phyloP scores from a whole-genome alignment of 352 stramenopile genomes.

The Phytopythium sindhum region DNA sequence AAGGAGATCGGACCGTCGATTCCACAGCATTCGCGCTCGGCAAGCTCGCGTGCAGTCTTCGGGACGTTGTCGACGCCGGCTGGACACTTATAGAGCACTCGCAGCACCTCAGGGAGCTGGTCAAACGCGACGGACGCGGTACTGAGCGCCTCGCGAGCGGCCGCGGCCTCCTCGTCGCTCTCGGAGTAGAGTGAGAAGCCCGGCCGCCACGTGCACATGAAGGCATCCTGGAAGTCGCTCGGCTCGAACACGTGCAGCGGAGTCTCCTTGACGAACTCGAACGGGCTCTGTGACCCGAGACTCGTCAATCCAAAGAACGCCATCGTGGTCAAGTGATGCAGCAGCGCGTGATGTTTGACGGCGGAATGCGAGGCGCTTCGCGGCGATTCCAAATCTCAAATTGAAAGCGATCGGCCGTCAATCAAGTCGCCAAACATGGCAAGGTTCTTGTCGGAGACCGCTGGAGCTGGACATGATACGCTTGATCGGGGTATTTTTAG shows the following conservation, averaged over 20 bases:
- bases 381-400: not conserved
- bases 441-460: not conserved
- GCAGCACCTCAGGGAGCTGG: slow-evolving; percentile 39
- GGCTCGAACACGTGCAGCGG: slow-evolving; percentile 52
- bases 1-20: slow-evolving; percentile 7
- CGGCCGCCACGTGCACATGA: slow-evolving; percentile 45
- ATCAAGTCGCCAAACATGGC: too few relatives aligned
- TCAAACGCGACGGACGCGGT: slow-evolving; percentile 31
- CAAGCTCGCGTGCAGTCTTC: slow-evolving; percentile 15
- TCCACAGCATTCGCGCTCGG: slow-evolving; percentile 17
- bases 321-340: slow-evolving; percentile 21
- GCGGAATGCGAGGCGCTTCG: not conserved
- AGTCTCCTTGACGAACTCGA: slow-evolving; percentile 52
- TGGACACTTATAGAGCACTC: slow-evolving; percentile 58
- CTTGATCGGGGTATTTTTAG: not conserved
- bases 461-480: not conserved
- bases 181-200: slow-evolving; percentile 58
- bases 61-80: slow-evolving; percentile 54
- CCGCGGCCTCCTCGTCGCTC: slow-evolving; percentile 44
- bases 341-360: not conserved
- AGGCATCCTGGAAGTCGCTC: slow-evolving; percentile 53
- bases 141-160: slow-evolving; percentile 21
- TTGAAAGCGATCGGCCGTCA: not conserved
- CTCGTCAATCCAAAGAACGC: slow-evolving; percentile 65
- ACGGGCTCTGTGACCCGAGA: slow-evolving; percentile 53